phyloP scores from a whole-genome alignment of 208 protist species.

The Polymyxa betae region DNA sequence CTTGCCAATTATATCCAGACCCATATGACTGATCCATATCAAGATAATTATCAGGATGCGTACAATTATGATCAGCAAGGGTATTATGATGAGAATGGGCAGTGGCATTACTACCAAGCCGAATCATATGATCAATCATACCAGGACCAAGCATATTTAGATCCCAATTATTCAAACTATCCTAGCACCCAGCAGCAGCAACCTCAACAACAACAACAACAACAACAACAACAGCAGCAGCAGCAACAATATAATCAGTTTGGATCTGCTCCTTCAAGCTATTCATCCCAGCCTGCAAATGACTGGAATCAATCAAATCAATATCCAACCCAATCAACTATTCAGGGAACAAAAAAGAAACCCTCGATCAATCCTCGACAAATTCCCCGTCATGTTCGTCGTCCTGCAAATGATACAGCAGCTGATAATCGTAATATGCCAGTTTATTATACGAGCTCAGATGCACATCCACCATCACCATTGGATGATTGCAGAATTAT shows the following conservation, averaged over 20 bases:
- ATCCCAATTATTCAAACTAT: too few relatives aligned
- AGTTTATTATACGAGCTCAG: background rate
- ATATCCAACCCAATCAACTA: background rate
- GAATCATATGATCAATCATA: background rate
- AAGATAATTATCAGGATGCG: too few relatives aligned
- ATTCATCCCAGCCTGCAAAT: background rate
- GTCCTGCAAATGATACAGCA: background rate
- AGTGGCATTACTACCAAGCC: slow-evolving; percentile 42
- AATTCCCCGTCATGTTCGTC: slow-evolving; percentile 40
- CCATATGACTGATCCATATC: too few relatives aligned
- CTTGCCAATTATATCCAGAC: too few relatives aligned
- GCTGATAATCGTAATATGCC: background rate
- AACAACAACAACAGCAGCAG: background rate
- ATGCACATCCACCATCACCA: slow-evolving; percentile 11
- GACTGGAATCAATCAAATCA: background rate
- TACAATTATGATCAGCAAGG: slow-evolving; percentile 28
- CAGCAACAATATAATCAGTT: background rate
- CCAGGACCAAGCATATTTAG: too few relatives aligned
- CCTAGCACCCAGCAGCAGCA: too few relatives aligned
- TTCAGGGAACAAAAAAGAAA: background rate
- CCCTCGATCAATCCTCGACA: slow-evolving; percentile 21
- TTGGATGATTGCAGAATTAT: background rate
- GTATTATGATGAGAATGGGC: slow-evolving; percentile 24
- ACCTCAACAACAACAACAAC: background rate
- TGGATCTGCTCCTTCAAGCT: background rate